These are phyloP conservation scores for Plectranthus barbatus DNA, from an alignment of 257 asterid species.

Conservation along the genomic window DNA sequence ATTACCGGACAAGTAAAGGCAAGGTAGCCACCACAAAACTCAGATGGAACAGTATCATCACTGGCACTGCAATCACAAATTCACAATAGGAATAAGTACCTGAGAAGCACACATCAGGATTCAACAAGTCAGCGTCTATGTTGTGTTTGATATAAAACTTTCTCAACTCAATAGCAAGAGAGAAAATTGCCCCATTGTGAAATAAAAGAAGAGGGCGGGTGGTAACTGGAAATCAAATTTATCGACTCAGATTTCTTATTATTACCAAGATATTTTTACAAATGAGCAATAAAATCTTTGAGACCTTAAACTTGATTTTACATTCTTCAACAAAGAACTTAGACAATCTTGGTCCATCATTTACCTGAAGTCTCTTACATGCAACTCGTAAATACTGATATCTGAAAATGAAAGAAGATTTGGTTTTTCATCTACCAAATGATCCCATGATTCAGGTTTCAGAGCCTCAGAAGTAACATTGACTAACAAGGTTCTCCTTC, in stretches of 20 bases:
- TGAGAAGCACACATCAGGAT: neutral
- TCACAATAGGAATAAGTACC: neutral
- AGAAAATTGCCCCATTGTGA: no score
- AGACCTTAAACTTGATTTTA: no score
- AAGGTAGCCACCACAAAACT: constrained; percentile 75
- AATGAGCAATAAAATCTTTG: no score
- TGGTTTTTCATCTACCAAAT: constrained; percentile 63
- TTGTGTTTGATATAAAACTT: no score
- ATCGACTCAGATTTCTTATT: no score
- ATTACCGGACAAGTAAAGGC: constrained; percentile 73
- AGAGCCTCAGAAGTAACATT: constrained; percentile 61
- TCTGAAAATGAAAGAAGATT: constrained; percentile 64
- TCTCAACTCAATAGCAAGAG: no score
- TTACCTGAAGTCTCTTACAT: constrained; percentile 96
- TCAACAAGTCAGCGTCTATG: neutral
- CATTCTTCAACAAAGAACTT: constrained; percentile 2
- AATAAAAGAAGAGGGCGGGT: no score
- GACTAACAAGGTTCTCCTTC: constrained; percentile 55
- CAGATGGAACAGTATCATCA: constrained; percentile 65
- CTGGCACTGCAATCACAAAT: constrained; percentile 44
- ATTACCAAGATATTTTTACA: no score
- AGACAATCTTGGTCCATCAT: constrained; percentile 1
- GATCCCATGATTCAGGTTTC: constrained; percentile 90
- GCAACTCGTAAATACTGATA: constrained; percentile 87
- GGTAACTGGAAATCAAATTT: no score